These are phyloP conservation scores for Dendrobium chrysotoxum DNA, from an alignment of 106 monocot genomes.

Conservation along the genomic window DNA sequence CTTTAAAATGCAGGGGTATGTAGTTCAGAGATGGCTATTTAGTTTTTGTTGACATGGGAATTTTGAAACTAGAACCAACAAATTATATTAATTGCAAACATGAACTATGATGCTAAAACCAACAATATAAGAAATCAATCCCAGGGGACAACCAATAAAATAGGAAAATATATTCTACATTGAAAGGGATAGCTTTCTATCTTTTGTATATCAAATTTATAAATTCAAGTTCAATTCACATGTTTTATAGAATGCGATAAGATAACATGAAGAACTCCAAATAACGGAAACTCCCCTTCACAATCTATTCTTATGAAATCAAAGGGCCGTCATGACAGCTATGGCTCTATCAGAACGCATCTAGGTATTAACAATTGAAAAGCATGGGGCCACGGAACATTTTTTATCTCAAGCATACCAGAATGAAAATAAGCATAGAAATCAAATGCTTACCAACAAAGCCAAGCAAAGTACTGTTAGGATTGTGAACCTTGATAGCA, in stretches of 20 bases:
- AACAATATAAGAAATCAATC: not conserved
- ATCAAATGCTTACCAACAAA: constrained; percentile 65
- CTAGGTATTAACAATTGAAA: no score
- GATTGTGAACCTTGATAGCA: constrained; percentile 78
- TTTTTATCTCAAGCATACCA: not conserved
- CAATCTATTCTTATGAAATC: not conserved
- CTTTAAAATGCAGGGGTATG: no score
- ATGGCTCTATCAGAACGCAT: not conserved
- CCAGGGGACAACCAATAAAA: not conserved
- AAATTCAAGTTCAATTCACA: not conserved
- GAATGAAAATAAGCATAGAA: not conserved
- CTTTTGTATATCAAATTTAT: not conserved
- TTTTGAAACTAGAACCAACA: not conserved
- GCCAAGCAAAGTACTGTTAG: constrained; percentile 66
- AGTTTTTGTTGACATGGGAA: no score
- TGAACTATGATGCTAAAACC: not conserved
- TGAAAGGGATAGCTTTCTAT: not conserved
- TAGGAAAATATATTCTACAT: not conserved
- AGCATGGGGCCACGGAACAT: no score
- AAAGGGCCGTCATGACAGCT: not conserved
- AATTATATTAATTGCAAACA: not conserved
- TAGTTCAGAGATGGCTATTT: no score
- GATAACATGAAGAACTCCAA: not conserved
- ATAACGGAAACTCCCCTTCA: not conserved
- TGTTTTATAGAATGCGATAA: not conserved